Evolutionary conservation across 768 basidiomycete genomes (phyloP).

Genomic region (Lactarius deliciosus): DNA sequence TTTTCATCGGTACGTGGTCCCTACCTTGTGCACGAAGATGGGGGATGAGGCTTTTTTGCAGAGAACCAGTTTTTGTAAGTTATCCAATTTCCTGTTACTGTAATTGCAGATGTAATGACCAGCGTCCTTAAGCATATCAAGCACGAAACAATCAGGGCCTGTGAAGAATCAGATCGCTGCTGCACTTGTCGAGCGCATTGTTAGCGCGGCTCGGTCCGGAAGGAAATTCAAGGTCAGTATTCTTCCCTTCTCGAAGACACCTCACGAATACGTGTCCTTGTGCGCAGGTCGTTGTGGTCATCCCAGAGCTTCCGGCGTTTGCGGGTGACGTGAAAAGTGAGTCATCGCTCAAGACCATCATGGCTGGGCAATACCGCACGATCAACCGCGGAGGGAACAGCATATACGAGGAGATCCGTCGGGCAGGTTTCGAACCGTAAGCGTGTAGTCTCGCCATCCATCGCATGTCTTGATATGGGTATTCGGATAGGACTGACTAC

Average conservation of each 20-base stretch:
- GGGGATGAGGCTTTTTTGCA: constrained; percentile 21
- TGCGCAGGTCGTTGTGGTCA: constrained; percentile 72
- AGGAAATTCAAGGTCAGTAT: constrained; percentile 70
- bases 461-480: background rate
- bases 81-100: constrained; percentile 12
- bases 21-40: background rate
- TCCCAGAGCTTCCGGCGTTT: constrained; percentile 93
- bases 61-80: constrained; percentile 88
- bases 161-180: constrained; percentile 82
- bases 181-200: constrained; percentile 81
- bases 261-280: background rate
- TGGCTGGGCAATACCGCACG: constrained; percentile 85
- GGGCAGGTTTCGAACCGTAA: constrained; percentile 77
- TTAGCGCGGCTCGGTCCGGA: constrained; percentile 70
- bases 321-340: constrained; percentile 76
- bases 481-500: constrained; percentile 61
- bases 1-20: constrained; percentile 76
- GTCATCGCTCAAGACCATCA: constrained; percentile 68
- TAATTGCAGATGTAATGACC: constrained; percentile 4
- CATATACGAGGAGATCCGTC: constrained; percentile 80
- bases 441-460: constrained; percentile 31
- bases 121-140: constrained; percentile 61
- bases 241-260: background rate
- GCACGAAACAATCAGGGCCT: constrained; percentile 57
- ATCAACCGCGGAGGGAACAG: constrained; percentile 88